These are phyloP conservation scores for Skeletonema marinoi DNA, from an alignment of 108 stramenopile species.

Conservation along the genomic window DNA sequence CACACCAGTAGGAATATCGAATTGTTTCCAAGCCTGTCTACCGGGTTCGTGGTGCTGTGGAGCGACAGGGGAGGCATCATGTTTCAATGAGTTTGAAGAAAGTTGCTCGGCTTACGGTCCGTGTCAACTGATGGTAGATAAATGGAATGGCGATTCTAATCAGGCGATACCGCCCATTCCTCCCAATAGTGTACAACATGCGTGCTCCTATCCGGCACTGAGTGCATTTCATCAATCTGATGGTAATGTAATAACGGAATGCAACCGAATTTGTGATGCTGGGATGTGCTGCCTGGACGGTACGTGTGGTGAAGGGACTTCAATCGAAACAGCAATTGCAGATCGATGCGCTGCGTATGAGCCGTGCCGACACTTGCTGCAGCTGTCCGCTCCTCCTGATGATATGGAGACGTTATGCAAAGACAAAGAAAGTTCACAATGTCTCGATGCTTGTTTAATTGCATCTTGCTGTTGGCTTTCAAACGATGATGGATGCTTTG, in stretches of 20 bases:
- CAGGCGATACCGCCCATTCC: constrained; percentile 11
- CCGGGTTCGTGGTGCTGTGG: constrained; percentile 20
- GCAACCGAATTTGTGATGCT: constrained; percentile 7
- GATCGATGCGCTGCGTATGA: constrained; percentile 15
- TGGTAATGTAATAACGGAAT: not conserved
- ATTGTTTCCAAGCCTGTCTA: constrained; percentile 12
- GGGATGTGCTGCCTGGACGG: constrained; percentile 18
- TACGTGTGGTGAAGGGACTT: not conserved
- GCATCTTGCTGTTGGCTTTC: constrained; percentile 9
- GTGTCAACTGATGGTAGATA: not conserved
- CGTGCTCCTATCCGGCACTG: constrained; percentile 8
- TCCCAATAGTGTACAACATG: not conserved
- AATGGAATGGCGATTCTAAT: constrained; percentile 3
- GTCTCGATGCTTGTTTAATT: not conserved
- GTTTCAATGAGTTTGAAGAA: constrained; percentile 13
- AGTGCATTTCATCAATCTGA: not conserved
- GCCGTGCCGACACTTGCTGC: constrained; percentile 4
- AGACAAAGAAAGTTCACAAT: constrained; percentile 6
- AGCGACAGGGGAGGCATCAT: constrained; percentile 3
- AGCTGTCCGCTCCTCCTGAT: constrained; percentile 12
- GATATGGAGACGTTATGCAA: constrained; percentile 1
- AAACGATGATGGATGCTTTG: constrained; percentile 6
- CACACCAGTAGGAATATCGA: not conserved
- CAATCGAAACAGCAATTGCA: not conserved
- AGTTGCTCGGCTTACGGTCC: constrained; percentile 7